A percentile compares a stretch with the other conserved stretches of the same genome.
Conservation (phyloP, 108 stramenopile genomes). For the Parietichytrium sp. region DNA sequence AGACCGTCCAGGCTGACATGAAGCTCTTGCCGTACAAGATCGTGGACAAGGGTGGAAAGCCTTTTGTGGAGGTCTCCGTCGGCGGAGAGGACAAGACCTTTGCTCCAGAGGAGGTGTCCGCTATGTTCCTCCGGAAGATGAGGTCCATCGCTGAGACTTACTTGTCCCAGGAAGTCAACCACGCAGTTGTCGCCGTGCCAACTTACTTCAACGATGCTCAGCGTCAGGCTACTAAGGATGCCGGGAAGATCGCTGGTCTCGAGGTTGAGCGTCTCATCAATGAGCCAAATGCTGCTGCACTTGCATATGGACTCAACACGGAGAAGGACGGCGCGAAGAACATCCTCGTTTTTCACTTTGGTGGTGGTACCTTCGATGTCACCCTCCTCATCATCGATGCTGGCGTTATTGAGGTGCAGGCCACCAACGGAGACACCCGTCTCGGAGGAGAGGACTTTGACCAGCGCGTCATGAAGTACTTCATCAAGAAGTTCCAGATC, state of each 20-base stretch:
- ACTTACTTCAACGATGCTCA: conserved; percentile 89
- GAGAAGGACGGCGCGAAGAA: conserved; percentile 54
- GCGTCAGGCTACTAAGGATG: conserved; percentile 80
- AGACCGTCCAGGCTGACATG: conserved; percentile 59
- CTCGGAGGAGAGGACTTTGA: conserved; percentile 87
- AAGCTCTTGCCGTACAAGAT: conserved; percentile 62
- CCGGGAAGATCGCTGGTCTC: conserved; percentile 67
- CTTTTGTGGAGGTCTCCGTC: conserved; percentile 61
- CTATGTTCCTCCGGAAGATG: conserved; percentile 68
- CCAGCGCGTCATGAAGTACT: conserved; percentile 83
- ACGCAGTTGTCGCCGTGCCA: conserved; percentile 90
- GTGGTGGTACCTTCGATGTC: conserved; percentile 74
- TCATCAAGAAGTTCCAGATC: conserved; percentile 70
- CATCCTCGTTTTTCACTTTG: conserved; percentile 79
- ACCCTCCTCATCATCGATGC: conserved; percentile 64
- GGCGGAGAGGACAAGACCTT: conserved; percentile 59
- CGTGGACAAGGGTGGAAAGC: conserved; percentile 50
- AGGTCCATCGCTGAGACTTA: conserved; percentile 61
- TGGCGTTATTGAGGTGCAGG: conserved; percentile 80
- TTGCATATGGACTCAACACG: conserved; percentile 68
- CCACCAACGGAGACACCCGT: conserved; percentile 84
- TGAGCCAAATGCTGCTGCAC: conserved; percentile 72
- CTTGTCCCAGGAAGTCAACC: conserved; percentile 58
- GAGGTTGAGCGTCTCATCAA: conserved; percentile 71
- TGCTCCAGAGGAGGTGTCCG: conserved; percentile 65